Base-by-base conservation (phyloP, 2,329 filamentous ascomycete species). In the Talaromyces verruculosus region DNA sequence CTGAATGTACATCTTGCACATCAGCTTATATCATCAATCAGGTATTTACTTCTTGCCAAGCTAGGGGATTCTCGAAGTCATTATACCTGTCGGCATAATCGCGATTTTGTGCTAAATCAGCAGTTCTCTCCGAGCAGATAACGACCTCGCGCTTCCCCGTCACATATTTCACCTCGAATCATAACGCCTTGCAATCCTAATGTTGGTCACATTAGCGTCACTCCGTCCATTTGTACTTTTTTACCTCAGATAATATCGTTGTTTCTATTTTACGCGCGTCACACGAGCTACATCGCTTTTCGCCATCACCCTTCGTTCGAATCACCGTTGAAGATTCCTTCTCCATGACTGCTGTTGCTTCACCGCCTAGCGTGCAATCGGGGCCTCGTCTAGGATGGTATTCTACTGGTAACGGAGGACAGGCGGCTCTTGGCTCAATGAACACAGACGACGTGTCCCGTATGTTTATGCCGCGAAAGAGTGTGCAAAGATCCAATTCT, bases 401-500 rank as follows among this genome's bases (percentile, higher is more conserved):
- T 78, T 80, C 72, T 69, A 71, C 79, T 81, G 75, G 80, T 83
- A 84, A 84, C 79, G 81, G 80, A 79, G 81, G 82, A 76, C 82
- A 85, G 80, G 87, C 85, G 81, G 84, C 84, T 76, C 81, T 87
- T 72, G 84, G 86, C 82, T 85, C 89, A 75, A 91, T 92, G 88
- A 91, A 90, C 81, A 82, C 89, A 77, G 92, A 96, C 82, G 92
- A 96, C 80, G 88, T 90, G 71, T 88, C 90, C 81, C 89, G 90
- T 78, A 93, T 96, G 87, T 92, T 96, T 78, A 89, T 91, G 85
- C 91, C 92, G 75, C 91, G 93, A 73, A 97, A 97, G 82, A 89
- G 86, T 75, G 85, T 92, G 68, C 91, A 94, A 78, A 89, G 94
- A 77, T 90, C 90, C 74, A 96, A 92, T 83, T 98, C 94, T 41